Base-by-base conservation (phyloP, 1,139 yeast genomes). In the Protomyces arabidopsidicola region DNA sequence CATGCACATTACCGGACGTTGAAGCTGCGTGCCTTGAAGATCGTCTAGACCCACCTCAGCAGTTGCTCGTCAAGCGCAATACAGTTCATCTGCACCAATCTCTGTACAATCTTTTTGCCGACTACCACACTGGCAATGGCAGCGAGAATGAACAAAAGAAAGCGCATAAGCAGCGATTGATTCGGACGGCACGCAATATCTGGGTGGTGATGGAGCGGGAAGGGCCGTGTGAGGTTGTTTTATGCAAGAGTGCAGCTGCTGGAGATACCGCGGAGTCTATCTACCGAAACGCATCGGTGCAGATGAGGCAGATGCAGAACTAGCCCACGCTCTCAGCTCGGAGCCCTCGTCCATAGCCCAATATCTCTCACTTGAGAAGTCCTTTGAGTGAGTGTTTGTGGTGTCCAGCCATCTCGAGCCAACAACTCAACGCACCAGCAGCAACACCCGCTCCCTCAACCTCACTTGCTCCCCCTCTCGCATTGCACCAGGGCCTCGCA, bases 231-330 rank as follows among this genome's bases (percentile, higher is more conserved):
- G 53, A 48, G 14, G 52, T 58, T 24, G 34, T 58, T 9, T 18
- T 52, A 34, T 45, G 52, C 39, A 51, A 52, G 36, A 51, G 56
- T 38, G 56, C 56, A 22, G 34, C 51, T 27, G 34, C 24, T 24
- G 62, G 62, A 22, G 62, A 58, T 12, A 50, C 62, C 24, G 31
- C 53, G 34, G 62, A 58, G 53, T 51, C 42, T n/a, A 34, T 58
- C 31, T 48, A 58, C 9, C n/a, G 27, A 9, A 31, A 36, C 3
- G 62, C 48, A 20, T 16, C 24, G 9, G 24, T 18, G 12, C 24
- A 42, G 48, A 42, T 42, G 48, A 38, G 16, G 42, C 42, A 16
- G 42, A 4, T 38, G 14, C 16, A 27, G 31, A 27, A 27, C 31
- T 27, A 27, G 31, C 1, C 9, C 31, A 27, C 6, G 31, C 8